Conservation (phyloP, 2,329 filamentous ascomycete species). For the Cercospora sojina region DNA sequence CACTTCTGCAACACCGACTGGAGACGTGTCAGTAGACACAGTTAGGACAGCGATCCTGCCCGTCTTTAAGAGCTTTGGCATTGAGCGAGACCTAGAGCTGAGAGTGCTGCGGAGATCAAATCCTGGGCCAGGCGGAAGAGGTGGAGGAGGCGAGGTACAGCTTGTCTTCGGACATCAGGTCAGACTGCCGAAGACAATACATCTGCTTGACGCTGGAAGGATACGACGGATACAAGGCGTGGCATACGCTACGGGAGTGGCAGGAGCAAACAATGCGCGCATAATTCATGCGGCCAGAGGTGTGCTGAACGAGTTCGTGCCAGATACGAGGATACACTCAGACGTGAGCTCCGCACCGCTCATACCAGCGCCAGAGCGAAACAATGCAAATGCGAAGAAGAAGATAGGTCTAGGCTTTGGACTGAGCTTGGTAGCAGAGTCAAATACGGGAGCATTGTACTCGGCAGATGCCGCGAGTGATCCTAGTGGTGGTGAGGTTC, state of each 20-base stretch:
- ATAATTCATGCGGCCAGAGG: slow-evolving; percentile 92
- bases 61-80: slow-evolving; percentile 85
- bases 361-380: slow-evolving; percentile 69
- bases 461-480: slow-evolving; percentile 78
- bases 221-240: slow-evolving; percentile 90
- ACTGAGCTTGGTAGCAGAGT: slow-evolving; percentile 85
- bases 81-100: slow-evolving; percentile 81
- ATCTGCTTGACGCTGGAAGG: slow-evolving; percentile 77
- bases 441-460: slow-evolving; percentile 81
- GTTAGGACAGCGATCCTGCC: slow-evolving; percentile 91
- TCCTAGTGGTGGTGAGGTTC: slow-evolving; percentile 74
- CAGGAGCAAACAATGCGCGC: slow-evolving; percentile 86
- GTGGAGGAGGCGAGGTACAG: slow-evolving; percentile 90
- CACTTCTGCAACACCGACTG: slow-evolving; percentile 76
- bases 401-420: slow-evolving; percentile 87
- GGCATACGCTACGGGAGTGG: slow-evolving; percentile 88
- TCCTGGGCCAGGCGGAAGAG: slow-evolving; percentile 68
- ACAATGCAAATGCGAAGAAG: slow-evolving; percentile 51
- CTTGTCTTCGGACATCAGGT: slow-evolving; percentile 91
- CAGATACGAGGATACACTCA: slow-evolving; percentile 86
- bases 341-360: slow-evolving; percentile 62
- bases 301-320: slow-evolving; percentile 78
- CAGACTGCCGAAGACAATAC: slow-evolving; percentile 87
- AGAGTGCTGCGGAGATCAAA: slow-evolving; percentile 78
- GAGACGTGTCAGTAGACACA: slow-evolving; percentile 88